Evolutionary conservation across 768 basidiomycete genomes (phyloP).

Genomic region (Botryobasidium botryosum): DNA sequence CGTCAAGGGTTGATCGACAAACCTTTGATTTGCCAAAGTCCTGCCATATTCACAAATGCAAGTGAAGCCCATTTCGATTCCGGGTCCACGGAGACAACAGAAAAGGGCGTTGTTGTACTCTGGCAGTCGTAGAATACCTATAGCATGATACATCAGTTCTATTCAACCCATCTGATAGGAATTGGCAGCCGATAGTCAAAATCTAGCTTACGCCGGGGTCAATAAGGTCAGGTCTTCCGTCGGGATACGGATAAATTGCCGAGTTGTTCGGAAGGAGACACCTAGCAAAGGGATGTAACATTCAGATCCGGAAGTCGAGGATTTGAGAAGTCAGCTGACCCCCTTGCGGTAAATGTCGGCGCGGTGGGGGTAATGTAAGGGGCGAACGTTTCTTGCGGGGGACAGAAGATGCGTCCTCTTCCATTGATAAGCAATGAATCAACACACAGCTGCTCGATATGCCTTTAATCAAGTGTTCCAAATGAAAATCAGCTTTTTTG

Average conservation of each 20-base stretch:
- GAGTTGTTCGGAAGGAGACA: slow-evolving; percentile 2
- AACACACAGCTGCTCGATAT: slow-evolving; percentile 5
- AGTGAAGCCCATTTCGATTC: neutral
- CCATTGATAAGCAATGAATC: slow-evolving; percentile 5
- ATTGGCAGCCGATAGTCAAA: too few relatives aligned
- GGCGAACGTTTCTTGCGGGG: neutral
- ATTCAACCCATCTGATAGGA: too few relatives aligned
- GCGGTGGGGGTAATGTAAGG: slow-evolving; percentile 2
- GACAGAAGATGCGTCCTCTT: slow-evolving; percentile 2
- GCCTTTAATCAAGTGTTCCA: too few relatives aligned
- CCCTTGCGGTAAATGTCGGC: neutral
- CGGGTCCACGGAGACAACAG: neutral
- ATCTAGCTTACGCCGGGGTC: too few relatives aligned
- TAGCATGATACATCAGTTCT: too few relatives aligned
- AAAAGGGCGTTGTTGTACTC: neutral
- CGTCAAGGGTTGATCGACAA: neutral
- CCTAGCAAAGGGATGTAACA: neutral
- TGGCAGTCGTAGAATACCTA: slow-evolving; percentile 1
- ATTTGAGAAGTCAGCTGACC: neutral
- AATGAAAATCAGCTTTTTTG: too few relatives aligned
- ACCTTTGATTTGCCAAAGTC: slow-evolving; percentile 3
- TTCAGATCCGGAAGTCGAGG: neutral
- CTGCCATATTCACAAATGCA: neutral
- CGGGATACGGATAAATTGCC: slow-evolving; percentile 1
- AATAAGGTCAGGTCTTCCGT: neutral